Evolutionary conservation across 306 rosid genomes (phyloP), one percentile per base, ranked within the genome.

Genomic region (Ormosia semicastrata): DNA sequence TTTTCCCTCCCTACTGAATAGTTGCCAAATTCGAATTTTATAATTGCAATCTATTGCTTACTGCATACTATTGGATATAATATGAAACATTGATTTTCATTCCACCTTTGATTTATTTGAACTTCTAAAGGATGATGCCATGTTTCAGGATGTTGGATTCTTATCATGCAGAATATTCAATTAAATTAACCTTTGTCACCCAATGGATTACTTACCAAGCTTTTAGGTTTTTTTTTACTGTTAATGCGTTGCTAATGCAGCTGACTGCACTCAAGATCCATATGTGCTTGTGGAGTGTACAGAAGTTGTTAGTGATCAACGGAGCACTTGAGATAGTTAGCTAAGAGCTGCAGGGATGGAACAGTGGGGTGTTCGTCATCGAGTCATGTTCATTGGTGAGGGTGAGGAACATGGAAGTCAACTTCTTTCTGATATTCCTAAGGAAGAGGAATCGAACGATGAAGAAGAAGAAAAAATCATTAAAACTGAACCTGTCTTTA

Each of bases 351-450:
- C 43, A 10, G 56, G 67, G 57, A 93, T 90, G 93, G 84, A 84
- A 32, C 68, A 72, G 46, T 85, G 88, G 88, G 90, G 90, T 75
- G 69, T 36, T 89, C 66, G 75, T 59, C 87, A 40, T 43, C 85
- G 58, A 80, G 67, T 52, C 18, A 30, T 11, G 44, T 83, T 66
- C 69, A 65, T 82, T 58, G 74, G 82, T 66, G 84, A 63, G 60
- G 63, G 18, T 13, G 85, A 69, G 30, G 86, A 67, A 66, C 80
- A 57, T 8, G 84, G 60, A 71, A 86, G 81, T 73, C 77, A 75
- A 75, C 66, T 81, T 82, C 80, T 84, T 66, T 56, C 82, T 13
- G 72, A 69, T 72, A 72, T 78, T 32, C 36, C 36, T 12, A 81
- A 69, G 57, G 88, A 76, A 71, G 90, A 83, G 74, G 86, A 84